Evolutionary conservation across 1,284 basidiomycete species (phyloP), one percentile per base, ranked within the genome.

Genomic region (Anthracocystis walkeri): DNA sequence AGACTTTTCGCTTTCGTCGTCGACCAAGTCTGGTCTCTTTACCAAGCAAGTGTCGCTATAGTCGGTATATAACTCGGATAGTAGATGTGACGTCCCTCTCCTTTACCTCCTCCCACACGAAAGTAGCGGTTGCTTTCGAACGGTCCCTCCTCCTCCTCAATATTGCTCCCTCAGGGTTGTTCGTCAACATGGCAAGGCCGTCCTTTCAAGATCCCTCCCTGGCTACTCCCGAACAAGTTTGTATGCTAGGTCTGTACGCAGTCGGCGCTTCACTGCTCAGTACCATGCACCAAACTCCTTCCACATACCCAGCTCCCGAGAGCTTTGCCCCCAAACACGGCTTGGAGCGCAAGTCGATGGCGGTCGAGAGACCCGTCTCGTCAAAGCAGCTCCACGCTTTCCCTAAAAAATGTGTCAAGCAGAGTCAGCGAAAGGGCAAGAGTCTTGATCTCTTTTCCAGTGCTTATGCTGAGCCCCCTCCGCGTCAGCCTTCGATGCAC

Each of bases 201-300:
- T 33, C 33, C 7, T 18, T 21, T 7, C 55, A 57, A 38, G 55
- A 57, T 23, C 21, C 44, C 23, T 33, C 35, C 31, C 25, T 44
- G 5, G 54, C 55, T 2, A 64, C 61, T 3, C 50, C 45, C n/a
- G 63, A 58, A 41, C 50, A 66, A 38, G 46, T 60, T 16, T 59
- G 52, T 25, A 56, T 56, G 64, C 53, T 66, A 14, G 63, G 63
- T 21, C 58, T 60, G 16, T 66, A 60, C 31, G 58, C 64, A n/a
- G 44, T 66, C n/a, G 58, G 57, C 25, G 52, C 64, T 5, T 52
- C 57, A 3, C 14, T 66, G 35, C 40, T 60, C 10, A 44, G 41
- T 38, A 45, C 38, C 31, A 27, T 49, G 20, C 44, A 40, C 2
- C 64, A 66, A 27, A 33, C 40, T 1, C 14, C 38, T 21, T 29